Conservation (phyloP, 192 early-diverging fungal species). For the Phlyctochytrium planicorne region DNA sequence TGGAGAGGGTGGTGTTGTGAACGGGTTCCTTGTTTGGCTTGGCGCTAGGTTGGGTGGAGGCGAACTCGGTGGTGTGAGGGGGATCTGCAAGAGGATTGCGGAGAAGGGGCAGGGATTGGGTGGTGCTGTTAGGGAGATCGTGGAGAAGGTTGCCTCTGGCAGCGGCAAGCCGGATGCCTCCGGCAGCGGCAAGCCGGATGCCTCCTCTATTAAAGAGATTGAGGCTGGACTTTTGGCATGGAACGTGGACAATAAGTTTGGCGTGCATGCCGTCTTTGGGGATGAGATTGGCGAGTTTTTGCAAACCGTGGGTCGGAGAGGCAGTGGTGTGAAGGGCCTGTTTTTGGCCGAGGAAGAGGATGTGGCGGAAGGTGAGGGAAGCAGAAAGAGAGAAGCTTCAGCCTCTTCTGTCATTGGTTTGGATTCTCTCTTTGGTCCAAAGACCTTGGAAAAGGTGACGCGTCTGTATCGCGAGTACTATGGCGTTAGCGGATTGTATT, state of each 20-base stretch:
- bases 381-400: conserved; percentile 6
- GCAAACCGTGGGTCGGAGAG: not conserved
- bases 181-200: not conserved
- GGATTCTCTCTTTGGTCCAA: conserved; percentile 14
- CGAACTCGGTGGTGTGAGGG: not conserved
- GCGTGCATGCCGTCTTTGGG: conserved; percentile 12
- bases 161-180: not conserved
- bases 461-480: conserved; percentile 24
- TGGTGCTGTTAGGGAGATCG: not conserved
- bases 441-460: conserved; percentile 18
- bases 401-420: conserved; percentile 8
- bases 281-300: conserved; percentile 21
- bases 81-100: not conserved
- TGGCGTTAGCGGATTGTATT: conserved; percentile 8
- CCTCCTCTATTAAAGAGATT: not conserved
- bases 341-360: not conserved
- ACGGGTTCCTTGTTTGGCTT: conserved; percentile 32
- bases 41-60: conserved; percentile 1
- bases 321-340: not conserved
- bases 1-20: conserved; percentile 8
- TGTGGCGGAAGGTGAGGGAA: not conserved
- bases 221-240: conserved; percentile 2
- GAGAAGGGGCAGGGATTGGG: not conserved
- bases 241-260: not conserved
- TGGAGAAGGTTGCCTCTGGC: not conserved